Base-by-base conservation (phyloP, 2,329 filamentous ascomycete species). In the Orbilia quercus region DNA sequence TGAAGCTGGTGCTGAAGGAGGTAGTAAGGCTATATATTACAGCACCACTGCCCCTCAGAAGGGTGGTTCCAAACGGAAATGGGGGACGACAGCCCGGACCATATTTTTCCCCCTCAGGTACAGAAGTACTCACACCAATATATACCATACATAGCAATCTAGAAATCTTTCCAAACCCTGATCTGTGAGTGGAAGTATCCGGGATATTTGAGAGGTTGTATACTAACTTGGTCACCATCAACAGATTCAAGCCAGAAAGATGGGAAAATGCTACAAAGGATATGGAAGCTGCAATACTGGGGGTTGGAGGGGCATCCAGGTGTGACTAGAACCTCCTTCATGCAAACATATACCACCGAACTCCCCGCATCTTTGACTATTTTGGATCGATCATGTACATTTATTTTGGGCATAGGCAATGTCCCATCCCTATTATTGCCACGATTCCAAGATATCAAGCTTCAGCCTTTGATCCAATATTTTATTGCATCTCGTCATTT, bases 161-260 rank as follows among this genome's bases (percentile, higher is more conserved):
- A 25, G 28, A 2, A 23, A 6, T 44, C 6, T 28, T 42, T 14
- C 22, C 31, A 4, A 20, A 45, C 7, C 31, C 38, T 3, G 7
- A 31, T 23, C n/a, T 9, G 48, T 53, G 34, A 53, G 48, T 53
- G 6, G 20, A 23, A 25, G 25, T 7, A n/a, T 2, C 25, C 5
- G 16, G 16, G 4, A 12, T 42, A 12, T 42, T n/a, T 12, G 14
- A 42, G 7, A 7, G 20, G 7, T 12, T 48, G 6, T 7, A 12
- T 48, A 20, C 45, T 48, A n/a, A n/a, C n/a, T n/a, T n/a, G n/a
- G n/a, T n/a, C n/a, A n/a, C n/a, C 9, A 6, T 4, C 6, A 22
- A 48, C 44, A 63, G 59, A 1, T 64, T 64, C 34, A 45, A 31
- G 16, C 59, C 59, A n/a, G 59, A 64, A 47, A 64, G 59, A 45